Evolutionary conservation across 306 rosid species (phyloP), one percentile per base, ranked within the genome.

Genomic region (Hippophae gyantsensis): DNA sequence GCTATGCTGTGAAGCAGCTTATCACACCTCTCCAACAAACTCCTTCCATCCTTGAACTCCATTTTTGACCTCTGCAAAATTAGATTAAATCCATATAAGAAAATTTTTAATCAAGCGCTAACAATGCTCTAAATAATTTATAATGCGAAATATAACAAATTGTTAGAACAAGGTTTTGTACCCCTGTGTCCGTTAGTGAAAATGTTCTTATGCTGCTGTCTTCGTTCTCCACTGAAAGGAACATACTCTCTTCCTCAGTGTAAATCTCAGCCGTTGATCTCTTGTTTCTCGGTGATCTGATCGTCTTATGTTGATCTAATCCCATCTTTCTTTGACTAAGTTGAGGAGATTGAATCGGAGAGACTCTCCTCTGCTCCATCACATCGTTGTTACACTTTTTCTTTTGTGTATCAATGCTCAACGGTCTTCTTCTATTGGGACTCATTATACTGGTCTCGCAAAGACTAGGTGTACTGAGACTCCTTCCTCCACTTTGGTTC

Each of bases 1-100:
- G 94, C 93, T 65, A 92, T 85, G 66, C 89, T 88, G 81, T 73
- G 77, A 14, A 92, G 76, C 67, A 92, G 69, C 70, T 80, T 92
- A 59, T 84, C 95, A 53, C 99, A 88, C 70, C 99, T 84, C 69
- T 88, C 95, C 49, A 92, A 60, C 18, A 86, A 66, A 69, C 66
- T 82, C 68, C 71, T 81, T 41, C 99, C 95, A 64, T 85, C 93
- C 51, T 54, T 83, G 78, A 71, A 68, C 47, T 81, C 95, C 68
- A 53, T 43, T 70, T 76, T 88, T 53, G 64, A 74, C 58, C 85
- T 85, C 99, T 92, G 74, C 58, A 38, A 7, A 23, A 52, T 50
- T 52, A 2, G 1, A 18, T 1, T 25, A 42, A 32, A 32, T 32
- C 38, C 38, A 32, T 32, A 32, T 32, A 32, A 32, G 38, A 32